Base-by-base conservation (phyloP, 257 asterid genomes). In the Sherardia arvensis region DNA sequence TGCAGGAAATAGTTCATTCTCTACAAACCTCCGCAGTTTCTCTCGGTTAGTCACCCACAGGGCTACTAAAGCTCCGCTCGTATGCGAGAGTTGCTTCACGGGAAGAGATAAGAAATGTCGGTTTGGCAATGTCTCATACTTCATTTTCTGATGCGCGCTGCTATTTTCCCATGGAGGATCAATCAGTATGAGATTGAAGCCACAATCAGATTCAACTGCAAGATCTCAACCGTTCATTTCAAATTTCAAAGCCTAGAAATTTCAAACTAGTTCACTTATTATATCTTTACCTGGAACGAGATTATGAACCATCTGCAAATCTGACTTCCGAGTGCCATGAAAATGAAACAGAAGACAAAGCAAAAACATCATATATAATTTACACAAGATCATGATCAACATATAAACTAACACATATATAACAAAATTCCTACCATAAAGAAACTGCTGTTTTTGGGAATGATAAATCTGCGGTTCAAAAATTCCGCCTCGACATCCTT, bases 141-240 rank as follows among this genome's bases (percentile, higher is more conserved):
- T 92, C 63, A 61, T 75, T 82, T 92, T 89, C 85, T 89, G 99
- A 67, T 61, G 90, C 26, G 96, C 99, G 60, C 97, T 89, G 80
- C 97, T 72, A 69, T 92, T 92, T 75, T 92, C 99, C 99, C 99
- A 92, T 28, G 99, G 99, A 59, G 97, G 99, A 70, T 92, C 99
- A 33, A 89, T 79, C 77, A 89, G 77, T 71, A 92, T 85, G 59
- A 89, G 84, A 77, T 87, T 92, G 81, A 87, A 89, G 68, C 99
- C 95, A 32, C 74, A 6, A 49, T 82, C 87, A 54, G 95, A 72
- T 59, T 84, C 81, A 74, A 83, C 95, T 91, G 94, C 79, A 72
- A 76, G 26, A 76, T 71, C 64, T 53, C 67, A 77, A 61, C 22
- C 54, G 28, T 29, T 57, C n/a, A 57, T 69, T 59, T 33, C 56